These are phyloP conservation scores for Kluyveromyces siamensis DNA, from an alignment of 805 yeast species.

Conservation along the genomic window DNA sequence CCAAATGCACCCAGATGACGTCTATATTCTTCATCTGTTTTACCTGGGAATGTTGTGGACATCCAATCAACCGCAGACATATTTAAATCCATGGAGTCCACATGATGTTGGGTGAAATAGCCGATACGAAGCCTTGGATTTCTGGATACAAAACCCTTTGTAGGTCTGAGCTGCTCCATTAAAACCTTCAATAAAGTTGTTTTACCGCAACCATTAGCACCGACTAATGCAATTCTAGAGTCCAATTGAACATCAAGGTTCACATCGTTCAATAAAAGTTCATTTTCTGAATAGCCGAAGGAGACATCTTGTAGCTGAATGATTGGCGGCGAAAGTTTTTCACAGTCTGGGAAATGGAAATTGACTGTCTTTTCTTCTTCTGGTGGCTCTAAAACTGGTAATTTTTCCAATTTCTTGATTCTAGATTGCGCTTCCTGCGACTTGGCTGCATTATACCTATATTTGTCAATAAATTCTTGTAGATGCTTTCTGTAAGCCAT, in stretches of 20 bases:
- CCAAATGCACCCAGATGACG: slow-evolving; percentile 96
- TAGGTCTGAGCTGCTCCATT: slow-evolving; percentile 68
- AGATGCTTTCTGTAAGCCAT: slow-evolving; percentile 92
- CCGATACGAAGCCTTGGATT: slow-evolving; percentile 88
- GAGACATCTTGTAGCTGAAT: slow-evolving; percentile 78
- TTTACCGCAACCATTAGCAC: slow-evolving; percentile 99
- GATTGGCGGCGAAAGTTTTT: slow-evolving; percentile 85
- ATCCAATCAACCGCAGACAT: slow-evolving; percentile 91
- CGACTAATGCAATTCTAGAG: slow-evolving; percentile 92
- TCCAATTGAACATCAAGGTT: slow-evolving; percentile 88
- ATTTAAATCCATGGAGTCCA: slow-evolving; percentile 88
- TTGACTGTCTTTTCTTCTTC: slow-evolving; percentile 80
- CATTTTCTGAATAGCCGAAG: slow-evolving; percentile 69
- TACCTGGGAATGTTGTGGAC: slow-evolving; percentile 83
- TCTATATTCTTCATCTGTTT: slow-evolving; percentile 92
- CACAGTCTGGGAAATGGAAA: slow-evolving; percentile 94
- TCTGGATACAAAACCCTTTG: slow-evolving; percentile 66
- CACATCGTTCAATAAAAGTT: slow-evolving; percentile 61
- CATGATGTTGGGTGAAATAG: slow-evolving; percentile 97
- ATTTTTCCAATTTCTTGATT: slow-evolving; percentile 90
- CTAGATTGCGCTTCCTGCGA: slow-evolving; percentile 97
- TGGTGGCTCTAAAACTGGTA: slow-evolving; percentile 89
- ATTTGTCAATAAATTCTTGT: slow-evolving; percentile 92
- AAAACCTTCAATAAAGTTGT: slow-evolving; percentile 84
- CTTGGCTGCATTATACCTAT: slow-evolving; percentile 95